These are phyloP conservation scores for Candida sakaeoensis DNA, from an alignment of 805 yeast species.

Conservation along the genomic window DNA sequence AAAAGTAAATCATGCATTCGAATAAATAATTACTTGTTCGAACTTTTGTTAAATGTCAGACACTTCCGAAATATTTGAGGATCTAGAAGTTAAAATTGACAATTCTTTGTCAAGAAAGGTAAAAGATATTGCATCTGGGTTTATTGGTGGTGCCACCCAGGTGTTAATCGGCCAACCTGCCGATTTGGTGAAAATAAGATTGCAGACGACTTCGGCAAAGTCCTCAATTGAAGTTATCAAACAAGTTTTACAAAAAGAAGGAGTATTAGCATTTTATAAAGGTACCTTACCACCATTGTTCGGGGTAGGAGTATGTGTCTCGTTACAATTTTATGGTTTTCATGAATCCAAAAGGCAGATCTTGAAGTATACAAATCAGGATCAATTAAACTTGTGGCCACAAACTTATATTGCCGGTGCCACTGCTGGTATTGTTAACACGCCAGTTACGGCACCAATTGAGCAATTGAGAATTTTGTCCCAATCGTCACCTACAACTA, in stretches of 20 bases:
- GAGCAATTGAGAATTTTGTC: conserved; percentile 63
- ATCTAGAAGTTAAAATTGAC: conserved; percentile 20
- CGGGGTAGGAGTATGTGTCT: conserved; percentile 59
- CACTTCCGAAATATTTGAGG: conserved; percentile 1
- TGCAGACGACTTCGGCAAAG: conserved; percentile 33
- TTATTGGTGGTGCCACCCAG: conserved; percentile 45
- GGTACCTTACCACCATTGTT: conserved; percentile 43
- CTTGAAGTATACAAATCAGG: conserved; percentile 21
- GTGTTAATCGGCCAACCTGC: conserved; percentile 47
- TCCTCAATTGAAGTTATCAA: conserved; percentile 31
- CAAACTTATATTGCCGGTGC: conserved; percentile 65
- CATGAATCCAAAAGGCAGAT: conserved; percentile 65
- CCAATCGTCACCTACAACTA: conserved; percentile 42
- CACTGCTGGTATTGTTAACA: conserved; percentile 60
- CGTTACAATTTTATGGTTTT: conserved; percentile 67
- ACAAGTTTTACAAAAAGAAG: conserved; percentile 39
- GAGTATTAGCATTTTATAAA: conserved; percentile 40
- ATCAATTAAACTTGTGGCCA: conserved; percentile 45
- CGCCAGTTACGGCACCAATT: conserved; percentile 61
- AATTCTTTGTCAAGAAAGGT: conserved; percentile 32
- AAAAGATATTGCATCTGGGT: conserved; percentile 43
- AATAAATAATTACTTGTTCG: not conserved
- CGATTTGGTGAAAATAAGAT: conserved; percentile 40
- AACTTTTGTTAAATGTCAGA: conserved; percentile 7
- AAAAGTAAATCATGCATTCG: not conserved